These are phyloP conservation scores for Sordariomycetes sp. DNA, from an alignment of 2,329 filamentous ascomycete genomes.

Conservation along the genomic window DNA sequence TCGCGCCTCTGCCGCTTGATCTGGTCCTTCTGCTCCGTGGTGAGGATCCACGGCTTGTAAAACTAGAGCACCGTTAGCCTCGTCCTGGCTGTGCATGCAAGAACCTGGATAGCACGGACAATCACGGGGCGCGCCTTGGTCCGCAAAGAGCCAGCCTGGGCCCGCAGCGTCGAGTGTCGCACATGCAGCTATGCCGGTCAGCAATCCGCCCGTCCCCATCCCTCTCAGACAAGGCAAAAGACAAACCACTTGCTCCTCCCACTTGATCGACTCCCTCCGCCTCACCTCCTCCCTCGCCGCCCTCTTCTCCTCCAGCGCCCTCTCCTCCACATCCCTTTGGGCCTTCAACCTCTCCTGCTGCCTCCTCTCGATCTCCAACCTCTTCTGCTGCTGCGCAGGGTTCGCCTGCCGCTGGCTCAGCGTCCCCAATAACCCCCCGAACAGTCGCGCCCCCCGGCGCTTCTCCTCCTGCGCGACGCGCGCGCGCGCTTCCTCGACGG, in stretches of 20 bases:
- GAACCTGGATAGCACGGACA: slow-evolving; percentile 35
- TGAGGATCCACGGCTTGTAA: slow-evolving; percentile 73
- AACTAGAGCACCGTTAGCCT: slow-evolving; percentile 38
- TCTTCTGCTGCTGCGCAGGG: slow-evolving; percentile 48
- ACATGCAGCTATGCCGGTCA: slow-evolving; percentile 50
- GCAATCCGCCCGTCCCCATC: not conserved
- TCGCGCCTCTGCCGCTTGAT: slow-evolving; percentile 60
- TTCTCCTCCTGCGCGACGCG: slow-evolving; percentile 51
- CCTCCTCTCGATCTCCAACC: slow-evolving; percentile 69
- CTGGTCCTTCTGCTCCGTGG: slow-evolving; percentile 50
- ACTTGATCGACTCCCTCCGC: slow-evolving; percentile 56
- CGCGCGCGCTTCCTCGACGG: not conserved
- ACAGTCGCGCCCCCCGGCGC: slow-evolving; percentile 72
- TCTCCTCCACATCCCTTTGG: slow-evolving; percentile 59
- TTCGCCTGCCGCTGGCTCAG: slow-evolving; percentile 54
- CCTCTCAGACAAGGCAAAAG: not conserved
- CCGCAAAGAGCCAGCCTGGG: slow-evolving; percentile 57
- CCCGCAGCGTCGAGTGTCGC: slow-evolving; percentile 58
- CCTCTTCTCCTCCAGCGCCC: slow-evolving; percentile 50
- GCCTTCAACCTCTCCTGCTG: slow-evolving; percentile 65
- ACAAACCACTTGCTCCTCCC: slow-evolving; percentile 66
- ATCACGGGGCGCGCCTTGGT: slow-evolving; percentile 61
- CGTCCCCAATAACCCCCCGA: slow-evolving; percentile 68
- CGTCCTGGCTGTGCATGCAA: not conserved
- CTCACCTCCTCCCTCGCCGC: slow-evolving; percentile 48